Base-by-base conservation (phyloP, 768 basidiomycete genomes). In the Auricularia sp. region DNA sequence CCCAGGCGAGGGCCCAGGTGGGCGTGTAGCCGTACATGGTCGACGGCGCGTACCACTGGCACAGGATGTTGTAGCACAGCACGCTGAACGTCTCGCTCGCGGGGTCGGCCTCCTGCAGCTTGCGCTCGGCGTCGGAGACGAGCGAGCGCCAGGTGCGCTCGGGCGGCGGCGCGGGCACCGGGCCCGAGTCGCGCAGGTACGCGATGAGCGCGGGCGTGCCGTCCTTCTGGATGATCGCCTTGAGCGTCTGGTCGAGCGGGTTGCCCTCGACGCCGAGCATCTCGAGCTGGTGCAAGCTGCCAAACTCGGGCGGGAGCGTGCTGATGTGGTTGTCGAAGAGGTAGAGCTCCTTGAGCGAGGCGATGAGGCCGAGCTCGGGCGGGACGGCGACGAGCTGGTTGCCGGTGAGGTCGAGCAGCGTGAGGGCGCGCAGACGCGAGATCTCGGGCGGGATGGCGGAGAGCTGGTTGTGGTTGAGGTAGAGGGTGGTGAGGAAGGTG, bases 261-360 rank as follows among this genome's bases (percentile, higher is more conserved):
- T 99, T 99, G n/a, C 97, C 97, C 74, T 98, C 97, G 42, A 99
- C 83, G 21, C 97, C 97, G 34, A 99, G 78, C 11, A 92, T 93
- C 72, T 91, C 92, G 61, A 99, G 81, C 72, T 94, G 92, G 71
- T 96, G 91, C 42, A 99, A 75, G 64, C 84, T 92, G 35, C 97
- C 97, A 42, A 97, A 80, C 72, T 99, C 91, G 0, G 82, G 78
- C 2, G 97, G 97, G 21, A 99, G 80, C 2, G 86, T 88, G 44
- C 83, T 78, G n/a, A 99, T 76, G 70, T 89, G 85, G 75, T 99
- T 99, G 80, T 99, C 97, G 74, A 98, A 99, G 23, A 98, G 78
- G 71, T 92, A 91, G 42, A 99, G 80, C 73, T 99, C 96, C 75
- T 91, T 92, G 63, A 99, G 78, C 67, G 86, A 84, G 16, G 87